A percentile compares a stretch with the other conserved stretches of the same genome.
Conservation (phyloP, 148 eudicot species). For the Talinum fruticosum region DNA sequence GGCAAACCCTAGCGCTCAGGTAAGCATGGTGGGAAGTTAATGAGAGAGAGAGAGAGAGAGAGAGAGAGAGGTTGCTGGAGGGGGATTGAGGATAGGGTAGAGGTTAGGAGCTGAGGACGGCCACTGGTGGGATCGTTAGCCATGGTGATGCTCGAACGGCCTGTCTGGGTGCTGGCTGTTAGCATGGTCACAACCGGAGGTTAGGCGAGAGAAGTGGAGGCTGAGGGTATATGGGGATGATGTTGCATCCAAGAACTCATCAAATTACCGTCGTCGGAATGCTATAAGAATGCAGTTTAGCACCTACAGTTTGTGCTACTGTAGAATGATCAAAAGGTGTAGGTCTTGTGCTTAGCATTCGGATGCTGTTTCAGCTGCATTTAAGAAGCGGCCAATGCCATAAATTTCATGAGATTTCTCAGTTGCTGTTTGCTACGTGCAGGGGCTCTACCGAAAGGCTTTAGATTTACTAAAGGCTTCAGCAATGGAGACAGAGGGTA, state of each 20-base stretch:
- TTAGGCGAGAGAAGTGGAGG: background rate
- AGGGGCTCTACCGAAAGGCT: conserved; percentile 93
- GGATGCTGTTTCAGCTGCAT: background rate
- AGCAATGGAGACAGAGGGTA: conserved; percentile 59
- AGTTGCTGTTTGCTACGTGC: background rate
- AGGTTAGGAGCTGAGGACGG: background rate
- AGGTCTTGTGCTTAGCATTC: background rate
- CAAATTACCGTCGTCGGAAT: background rate
- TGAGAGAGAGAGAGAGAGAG: background rate
- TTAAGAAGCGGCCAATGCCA: background rate
- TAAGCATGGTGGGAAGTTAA: too few relatives aligned
- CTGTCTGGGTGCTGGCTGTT: too few relatives aligned
- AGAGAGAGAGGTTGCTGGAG: background rate
- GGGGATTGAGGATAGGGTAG: background rate
- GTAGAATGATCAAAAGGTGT: background rate
- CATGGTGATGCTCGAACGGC: background rate
- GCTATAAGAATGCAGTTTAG: background rate
- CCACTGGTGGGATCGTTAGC: background rate
- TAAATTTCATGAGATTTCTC: background rate
- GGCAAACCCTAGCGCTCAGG: background rate
- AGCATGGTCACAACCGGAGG: background rate
- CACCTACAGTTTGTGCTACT: background rate
- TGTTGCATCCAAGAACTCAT: background rate
- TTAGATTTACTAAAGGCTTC: conserved; percentile 87
- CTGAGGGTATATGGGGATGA: background rate